Evolutionary conservation across 768 basidiomycete species (phyloP).

Genomic region (Mycena epipterygia): DNA sequence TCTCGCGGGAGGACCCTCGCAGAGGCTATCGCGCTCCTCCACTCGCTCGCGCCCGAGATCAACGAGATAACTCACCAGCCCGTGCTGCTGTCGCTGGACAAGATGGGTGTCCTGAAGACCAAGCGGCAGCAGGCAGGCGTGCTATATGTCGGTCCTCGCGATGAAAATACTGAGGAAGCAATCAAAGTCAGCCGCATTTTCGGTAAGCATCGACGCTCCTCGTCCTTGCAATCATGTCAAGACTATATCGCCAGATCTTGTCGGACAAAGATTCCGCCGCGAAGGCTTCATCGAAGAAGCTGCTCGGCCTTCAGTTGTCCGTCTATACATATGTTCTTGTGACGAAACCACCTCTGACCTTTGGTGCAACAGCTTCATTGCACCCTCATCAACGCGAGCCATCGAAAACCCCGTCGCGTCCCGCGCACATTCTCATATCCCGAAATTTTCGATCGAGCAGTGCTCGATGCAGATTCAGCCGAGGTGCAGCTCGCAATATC

Average conservation of each 20-base stretch:
- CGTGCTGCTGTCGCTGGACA: constrained; percentile 52
- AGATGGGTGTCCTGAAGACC: constrained; percentile 62
- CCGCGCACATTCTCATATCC: constrained; percentile 53
- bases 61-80: constrained; percentile 51
- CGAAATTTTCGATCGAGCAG: constrained; percentile 47
- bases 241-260: constrained; percentile 13
- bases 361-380: constrained; percentile 58
- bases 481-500: not conserved
- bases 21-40: constrained; percentile 59
- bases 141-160: constrained; percentile 66
- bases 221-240: too few relatives aligned
- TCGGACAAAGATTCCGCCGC: constrained; percentile 26
- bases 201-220: not conserved
- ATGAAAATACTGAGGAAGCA: constrained; percentile 44
- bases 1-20: constrained; percentile 47
- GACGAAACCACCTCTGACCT: not conserved
- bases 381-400: constrained; percentile 63
- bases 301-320: constrained; percentile 64
- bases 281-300: constrained; percentile 35
- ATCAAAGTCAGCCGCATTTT: constrained; percentile 28
- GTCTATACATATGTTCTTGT: constrained; percentile 2
- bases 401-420: constrained; percentile 53
- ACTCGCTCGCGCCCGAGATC: constrained; percentile 57
- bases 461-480: not conserved
- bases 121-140: constrained; percentile 61